Evolutionary conservation across 164 flowering plant genomes (phyloP), one percentile per base, ranked within the genome.

Genomic region (Litsea cubeba): DNA sequence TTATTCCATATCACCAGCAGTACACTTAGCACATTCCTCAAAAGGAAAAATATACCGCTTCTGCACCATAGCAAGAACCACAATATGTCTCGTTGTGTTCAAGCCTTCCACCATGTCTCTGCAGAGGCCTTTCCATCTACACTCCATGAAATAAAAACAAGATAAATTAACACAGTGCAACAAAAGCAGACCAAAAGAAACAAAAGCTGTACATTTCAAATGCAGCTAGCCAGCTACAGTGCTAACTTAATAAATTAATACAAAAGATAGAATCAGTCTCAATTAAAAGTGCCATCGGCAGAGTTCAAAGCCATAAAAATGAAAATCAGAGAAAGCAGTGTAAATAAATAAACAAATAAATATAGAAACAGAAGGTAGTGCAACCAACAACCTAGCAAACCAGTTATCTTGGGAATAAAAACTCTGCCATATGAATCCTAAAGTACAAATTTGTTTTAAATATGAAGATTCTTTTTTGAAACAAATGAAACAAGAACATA

Each of bases 31-130:
- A 54, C 60, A 54, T 17, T 20, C 12, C 24, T 63, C 65, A 63
- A 63, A 22, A n/a, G 22, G 22, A 24, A 66, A 64, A 58, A 60
- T 58, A 17, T 87, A 89, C 95, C 90, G 24, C 74, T 86, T 88
- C 95, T 71, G 95, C 91, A 60, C 95, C 93, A 84, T 28, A 91
- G 79, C 95, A 91, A 73, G 93, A 88, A 67, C 95, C 95, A 81
- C 95, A 91, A 64, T 91, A 91, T 71, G 82, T 81, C 76, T 91
- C 93, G 79, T 87, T 85, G 71, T 88, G 91, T 71, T 89, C 95
- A 72, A 91, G 91, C 82, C 95, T 87, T 64, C 93, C 91, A 73
- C 95, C 95, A 79, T 91, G 93, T 78, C 81, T 89, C 72, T 91
- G 95, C 74, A 91, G 76, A n/a, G 95, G 95, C 69, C 73, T 88